Base-by-base conservation (phyloP, 1,139 yeast species). In the Debaryomyces udenii region DNA sequence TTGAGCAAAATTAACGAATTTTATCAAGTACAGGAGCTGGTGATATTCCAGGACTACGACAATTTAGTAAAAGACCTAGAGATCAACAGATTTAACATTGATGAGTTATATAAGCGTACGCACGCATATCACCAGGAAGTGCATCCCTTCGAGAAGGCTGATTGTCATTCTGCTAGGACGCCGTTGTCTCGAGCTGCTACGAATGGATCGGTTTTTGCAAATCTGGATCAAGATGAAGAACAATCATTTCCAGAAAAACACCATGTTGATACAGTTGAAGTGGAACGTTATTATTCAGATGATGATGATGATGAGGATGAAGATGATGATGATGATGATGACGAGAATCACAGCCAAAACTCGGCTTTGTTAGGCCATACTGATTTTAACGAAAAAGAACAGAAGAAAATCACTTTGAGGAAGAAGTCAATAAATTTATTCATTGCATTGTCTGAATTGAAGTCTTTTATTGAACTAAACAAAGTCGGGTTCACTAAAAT, bases 401-500 rank as follows among this genome's bases (percentile, higher is more conserved):
- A 84, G 50, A 64, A 75, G 52, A 76, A 77, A 51, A 79, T 86
- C 44, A 82, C 89, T 6, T 72, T 87, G 51, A 85, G 83, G 60
- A 83, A 84, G 57, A 73, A 89, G 43, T 63, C 85, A 3, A 76
- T 83, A 32, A 75, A 82, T 9, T 64, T 83, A 35, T 91, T 81
- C 66, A 91, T 93, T 9, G 72, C 80, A 17, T 68, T 90, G 27
- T 83, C 90, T n/a, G 97, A 91, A 61, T 74, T 91, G 52, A 83
- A 86, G 55, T 86, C 95, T 9, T 91, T 69, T 59, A 74, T 86
- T 40, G 96, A 89, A 55, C 72, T 91, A 52, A 91, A 91, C 69
- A 77, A 76, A 50, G 87, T 95, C 26, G 98, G 97, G 5, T 88
- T 91, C 64, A 78, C 86, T 35, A 91, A 91, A 64, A 91, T 90